phyloP scores from a whole-genome alignment of 768 basidiomycete species.

The Suillus luteus region DNA sequence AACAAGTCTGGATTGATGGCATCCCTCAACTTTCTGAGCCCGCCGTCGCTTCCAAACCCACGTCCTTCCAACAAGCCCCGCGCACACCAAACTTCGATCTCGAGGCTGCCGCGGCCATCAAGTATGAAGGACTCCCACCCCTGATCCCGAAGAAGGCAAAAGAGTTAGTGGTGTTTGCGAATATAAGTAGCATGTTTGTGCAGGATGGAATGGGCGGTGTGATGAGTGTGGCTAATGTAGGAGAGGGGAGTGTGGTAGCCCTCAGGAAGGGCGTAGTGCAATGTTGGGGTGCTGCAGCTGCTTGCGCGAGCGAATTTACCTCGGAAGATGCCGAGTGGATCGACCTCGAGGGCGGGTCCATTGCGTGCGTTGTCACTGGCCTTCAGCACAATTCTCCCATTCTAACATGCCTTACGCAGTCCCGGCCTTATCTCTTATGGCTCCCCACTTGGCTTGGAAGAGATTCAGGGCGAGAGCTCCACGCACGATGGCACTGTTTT shows the following conservation, averaged over 20 bases:
- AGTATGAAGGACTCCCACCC: slow-evolving; percentile 74
- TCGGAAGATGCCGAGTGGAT: slow-evolving; percentile 40
- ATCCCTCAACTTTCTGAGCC: slow-evolving; percentile 64
- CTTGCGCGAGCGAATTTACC: slow-evolving; percentile 25
- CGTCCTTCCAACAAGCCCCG: slow-evolving; percentile 51
- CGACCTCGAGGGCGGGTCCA: slow-evolving; percentile 66
- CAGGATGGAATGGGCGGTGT: slow-evolving; percentile 34
- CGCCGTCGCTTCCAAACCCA: slow-evolving; percentile 54
- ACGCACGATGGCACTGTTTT: slow-evolving; percentile 61
- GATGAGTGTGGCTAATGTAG: slow-evolving; percentile 24
- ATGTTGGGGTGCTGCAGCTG: slow-evolving; percentile 46
- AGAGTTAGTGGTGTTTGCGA: slow-evolving; percentile 58
- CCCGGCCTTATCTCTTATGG: slow-evolving; percentile 47
- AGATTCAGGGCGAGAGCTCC: slow-evolving; percentile 53
- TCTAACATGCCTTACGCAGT: slow-evolving; percentile 31
- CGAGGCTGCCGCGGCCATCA: slow-evolving; percentile 57
- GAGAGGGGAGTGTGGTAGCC: slow-evolving; percentile 45
- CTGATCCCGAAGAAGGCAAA: slow-evolving; percentile 44
- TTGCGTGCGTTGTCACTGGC: slow-evolving; percentile 38
- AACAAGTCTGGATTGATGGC: slow-evolving; percentile 85
- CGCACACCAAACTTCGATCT: slow-evolving; percentile 62
- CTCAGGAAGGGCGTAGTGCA: slow-evolving; percentile 53
- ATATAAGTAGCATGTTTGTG: slow-evolving; percentile 56
- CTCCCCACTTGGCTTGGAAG: slow-evolving; percentile 52
- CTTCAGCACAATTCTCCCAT: slow-evolving; percentile 17